Evolutionary conservation across 176 grass and related monocot species (phyloP), one percentile per base, ranked within the genome.

Genomic region (Canna indica): DNA sequence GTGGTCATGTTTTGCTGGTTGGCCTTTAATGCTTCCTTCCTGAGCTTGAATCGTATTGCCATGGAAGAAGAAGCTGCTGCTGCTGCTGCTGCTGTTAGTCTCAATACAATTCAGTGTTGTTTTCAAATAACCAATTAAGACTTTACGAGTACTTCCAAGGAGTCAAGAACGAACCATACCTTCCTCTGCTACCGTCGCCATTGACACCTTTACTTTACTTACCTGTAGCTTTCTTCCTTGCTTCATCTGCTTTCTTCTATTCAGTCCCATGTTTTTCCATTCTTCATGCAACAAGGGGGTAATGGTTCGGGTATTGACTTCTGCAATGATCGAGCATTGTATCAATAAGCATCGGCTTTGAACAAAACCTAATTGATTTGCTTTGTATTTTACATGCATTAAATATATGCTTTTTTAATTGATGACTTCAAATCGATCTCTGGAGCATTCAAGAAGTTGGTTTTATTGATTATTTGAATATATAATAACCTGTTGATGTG

Each of bases 161-260:
- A 60, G 58, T 60, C 58, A 60, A 60, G 58, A 96, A 96, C 92
- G 88, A 85, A 96, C 92, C 92, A 91, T 91, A 83, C 76, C 77
- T 57, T 80, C 24, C 58, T 80, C 80, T 73, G 78, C 35, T 24
- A 13, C 26, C 28, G 11, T 10, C 58, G 11, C 53, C 29, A 7
- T 29, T 14, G 8, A 0, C 26, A 30, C 20, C 44, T 11, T 31
- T 22, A 46, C 24, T 22, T 17, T n/a, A n/a, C n/a, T 52, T 13
- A 29, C 12, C 27, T 14, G 18, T 12, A 33, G 17, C 26, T 24
- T n/a, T 53, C 29, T 12, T 18, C 2, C 11, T 54, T 20, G n/a
- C n/a, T n/a, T n/a, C n/a, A n/a, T n/a, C n/a, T n/a, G n/a, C n/a
- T n/a, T n/a, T n/a, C n/a, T n/a, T n/a, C n/a, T n/a, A n/a, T n/a